These are phyloP conservation scores for Cryphonectria naterciae DNA, from an alignment of 2,329 filamentous ascomycete species.

Conservation along the genomic window DNA sequence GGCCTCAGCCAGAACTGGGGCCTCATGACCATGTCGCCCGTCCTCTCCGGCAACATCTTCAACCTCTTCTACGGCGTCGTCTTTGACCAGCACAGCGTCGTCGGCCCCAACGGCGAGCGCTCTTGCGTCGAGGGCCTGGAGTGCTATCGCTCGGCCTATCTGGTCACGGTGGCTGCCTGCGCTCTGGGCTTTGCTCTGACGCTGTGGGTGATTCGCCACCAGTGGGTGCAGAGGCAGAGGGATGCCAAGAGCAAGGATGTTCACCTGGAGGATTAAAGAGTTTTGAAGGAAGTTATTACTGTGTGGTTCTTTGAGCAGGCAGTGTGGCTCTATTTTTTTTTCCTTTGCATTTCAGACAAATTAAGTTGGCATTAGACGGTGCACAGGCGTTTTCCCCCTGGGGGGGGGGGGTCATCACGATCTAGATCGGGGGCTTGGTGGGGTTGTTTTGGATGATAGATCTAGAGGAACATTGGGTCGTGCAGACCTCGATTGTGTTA, in stretches of 20 bases:
- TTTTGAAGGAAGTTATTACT: not conserved
- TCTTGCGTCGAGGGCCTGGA: constrained; percentile 76
- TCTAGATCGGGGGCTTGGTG: not conserved
- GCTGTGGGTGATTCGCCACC: constrained; percentile 70
- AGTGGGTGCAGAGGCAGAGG: constrained; percentile 47
- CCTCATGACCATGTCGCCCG: constrained; percentile 86
- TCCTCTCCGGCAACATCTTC: constrained; percentile 87
- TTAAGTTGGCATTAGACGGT: constrained; percentile 8
- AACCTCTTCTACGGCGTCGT: constrained; percentile 87
- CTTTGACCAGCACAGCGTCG: constrained; percentile 77
- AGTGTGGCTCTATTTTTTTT: not conserved
- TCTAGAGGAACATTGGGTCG: not conserved
- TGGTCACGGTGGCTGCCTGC: constrained; percentile 75
- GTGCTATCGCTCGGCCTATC: constrained; percentile 84
- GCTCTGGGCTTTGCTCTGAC: constrained; percentile 69
- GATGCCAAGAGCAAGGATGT: constrained; percentile 43
- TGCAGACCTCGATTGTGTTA: not conserved
- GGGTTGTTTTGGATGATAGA: not conserved
- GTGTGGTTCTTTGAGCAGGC: not conserved
- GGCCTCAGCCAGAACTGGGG: constrained; percentile 96
- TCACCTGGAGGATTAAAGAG: constrained; percentile 39
- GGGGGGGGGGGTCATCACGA: not conserved
- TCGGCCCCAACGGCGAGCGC: constrained; percentile 70
- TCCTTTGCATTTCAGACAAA: not conserved
- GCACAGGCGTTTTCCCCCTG: constrained; percentile 1